Base-by-base conservation (phyloP, 139 green algal species). In the Zygnema circumcarinatum region DNA sequence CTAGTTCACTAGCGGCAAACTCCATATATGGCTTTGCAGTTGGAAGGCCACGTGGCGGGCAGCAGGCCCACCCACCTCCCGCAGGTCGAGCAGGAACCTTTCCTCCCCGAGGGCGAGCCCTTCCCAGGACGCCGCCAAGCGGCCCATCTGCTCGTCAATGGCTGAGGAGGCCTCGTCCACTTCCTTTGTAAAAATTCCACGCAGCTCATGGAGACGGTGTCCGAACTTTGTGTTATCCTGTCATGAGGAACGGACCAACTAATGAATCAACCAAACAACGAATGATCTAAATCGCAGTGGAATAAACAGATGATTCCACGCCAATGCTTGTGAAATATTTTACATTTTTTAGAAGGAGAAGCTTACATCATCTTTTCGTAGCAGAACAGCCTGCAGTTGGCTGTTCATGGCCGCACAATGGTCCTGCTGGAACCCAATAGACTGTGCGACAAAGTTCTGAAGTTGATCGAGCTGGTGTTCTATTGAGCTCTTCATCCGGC, bases 401-500 rank as follows among this genome's bases (percentile, higher is more conserved):
- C 3, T 2, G 11, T 74, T 53, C 33, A 74, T 53, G 11, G 32
- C 75, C n/a, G 2, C 38, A 25, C 7, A 74, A 25, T 83, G 75
- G 39, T 83, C 36, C 75, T 83, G 75, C 32, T 83, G 75, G 21
- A 33, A 52, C 7, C 20, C 3, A 7, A 83, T 25, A 68, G 75
- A 47, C 20, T 2, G 2, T 7, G 7, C 75, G 20, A 83, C 75
- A 3, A 21, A 36, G 38, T 38, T 40, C 38, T 83, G n/a, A 35
- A 83, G 33, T 3, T 38, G 32, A 16, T 33, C 42, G 2, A 83
- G n/a, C 31, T 83, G 75, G 3, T 83, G 20, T 25, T 33, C 21
- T 35, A 83, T 3, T 16, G 75, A 83, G 21, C 2, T 2, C 3
- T 7, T 16, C 75, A 83, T 47, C n/a, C 7, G 75, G 2, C 75